These are phyloP conservation scores for Ensete glaucum DNA, from an alignment of 176 grass and related monocot species.

Conservation along the genomic window DNA sequence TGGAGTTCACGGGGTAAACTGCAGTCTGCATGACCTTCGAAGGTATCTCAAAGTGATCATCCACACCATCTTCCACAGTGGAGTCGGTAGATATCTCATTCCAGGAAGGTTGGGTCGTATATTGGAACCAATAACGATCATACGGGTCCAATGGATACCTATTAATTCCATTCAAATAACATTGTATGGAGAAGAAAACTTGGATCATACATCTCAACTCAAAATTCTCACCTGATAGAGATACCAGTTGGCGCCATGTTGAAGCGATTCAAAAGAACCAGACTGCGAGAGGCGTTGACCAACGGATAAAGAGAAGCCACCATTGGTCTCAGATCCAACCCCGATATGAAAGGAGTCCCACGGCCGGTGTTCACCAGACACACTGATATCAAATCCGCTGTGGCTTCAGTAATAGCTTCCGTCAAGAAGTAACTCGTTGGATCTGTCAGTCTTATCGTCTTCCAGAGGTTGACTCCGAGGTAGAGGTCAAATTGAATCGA, in stretches of 20 bases:
- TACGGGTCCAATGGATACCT: neutral
- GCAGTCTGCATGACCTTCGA: conserved; percentile 1
- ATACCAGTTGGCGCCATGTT: neutral
- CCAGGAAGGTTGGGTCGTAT: neutral
- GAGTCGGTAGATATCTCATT: conserved; percentile 1
- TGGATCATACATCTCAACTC: neutral
- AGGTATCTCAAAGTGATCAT: neutral
- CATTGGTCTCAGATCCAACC: conserved; percentile 1
- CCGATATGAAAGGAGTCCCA: conserved; percentile 22
- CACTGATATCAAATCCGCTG: neutral
- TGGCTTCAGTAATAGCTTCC: conserved; percentile 5
- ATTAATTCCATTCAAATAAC: neutral
- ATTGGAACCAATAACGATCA: neutral
- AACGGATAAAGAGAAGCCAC: conserved; percentile 1
- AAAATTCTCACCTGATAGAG: neutral
- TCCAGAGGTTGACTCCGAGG: conserved; percentile 12
- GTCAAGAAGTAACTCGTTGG: neutral
- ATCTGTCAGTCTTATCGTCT: neutral
- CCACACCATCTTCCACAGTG: neutral
- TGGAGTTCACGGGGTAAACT: neutral
- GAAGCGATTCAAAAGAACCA: neutral
- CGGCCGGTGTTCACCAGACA: conserved; percentile 20
- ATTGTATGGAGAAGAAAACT: neutral
- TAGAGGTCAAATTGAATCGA: conserved; percentile 16
- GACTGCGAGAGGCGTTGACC: neutral